Base-by-base conservation (phyloP, 768 basidiomycete genomes). In the Termitomyces sp. region DNA sequence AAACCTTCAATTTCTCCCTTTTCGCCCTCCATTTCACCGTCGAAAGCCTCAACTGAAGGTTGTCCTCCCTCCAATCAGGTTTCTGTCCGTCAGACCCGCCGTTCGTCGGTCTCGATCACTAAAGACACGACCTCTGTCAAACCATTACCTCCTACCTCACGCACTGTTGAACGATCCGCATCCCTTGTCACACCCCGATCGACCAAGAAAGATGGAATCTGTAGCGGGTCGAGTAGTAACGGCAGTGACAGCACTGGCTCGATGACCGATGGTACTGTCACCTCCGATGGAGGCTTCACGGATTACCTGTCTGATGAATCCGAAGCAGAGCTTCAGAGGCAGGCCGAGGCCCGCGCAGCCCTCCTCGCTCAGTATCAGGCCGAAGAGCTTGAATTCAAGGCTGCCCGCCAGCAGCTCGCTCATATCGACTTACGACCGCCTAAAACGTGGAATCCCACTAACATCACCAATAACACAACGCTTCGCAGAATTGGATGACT, bases 301-400 rank as follows among this genome's bases (percentile, higher is more conserved):
- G 92, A 94, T 71, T 94, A 94, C 71, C 75, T 93, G 36, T 93
- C 91, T n/a, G 92, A 93, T 69, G 92, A 94, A 74, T 93, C 91
- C n/a, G 92, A 94, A 68, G 91, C 86, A 32, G 92, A 94, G 70
- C 73, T 94, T 58, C 92, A 94, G 73, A 80, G 90, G 61, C 91
- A 94, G 73, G 92, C 92, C 5, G 92, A 94, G 68, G 86, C 85
- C 25, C 86, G 84, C 63, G 92, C 92, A 4, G 89, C 87, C 5
- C 71, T 90, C 47, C 74, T 90, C 15, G 91, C 89, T n/a, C 88
- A 92, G 75, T 89, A 83, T 62, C 86, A 89, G 67, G 83, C 85
- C 49, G 91, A 93, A 71, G 91, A 93, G 70, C 77, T 82, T 63
- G 91, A 93, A 69, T 93, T 93, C 76, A 88, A 84, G 71, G 86